Percentiles rank a stretch among this genome's conserved stretches.
These are phyloP conservation scores for Ceratocystis colombiana DNA, from an alignment of 2,329 filamentous ascomycete genomes.

Conservation along the genomic window DNA sequence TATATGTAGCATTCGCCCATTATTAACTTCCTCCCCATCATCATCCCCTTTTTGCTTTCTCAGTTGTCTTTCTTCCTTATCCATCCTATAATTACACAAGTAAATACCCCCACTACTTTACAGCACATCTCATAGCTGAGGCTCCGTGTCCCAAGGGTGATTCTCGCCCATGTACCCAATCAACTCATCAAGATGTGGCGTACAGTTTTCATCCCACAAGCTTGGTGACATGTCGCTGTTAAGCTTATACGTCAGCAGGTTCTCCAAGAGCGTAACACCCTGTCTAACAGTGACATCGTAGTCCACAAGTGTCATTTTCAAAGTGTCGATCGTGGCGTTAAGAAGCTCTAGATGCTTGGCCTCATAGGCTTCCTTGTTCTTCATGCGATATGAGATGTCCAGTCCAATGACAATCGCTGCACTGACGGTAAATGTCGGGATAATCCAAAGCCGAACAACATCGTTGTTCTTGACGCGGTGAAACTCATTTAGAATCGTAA, in stretches of 20 bases:
- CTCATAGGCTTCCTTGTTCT: constrained; percentile 18
- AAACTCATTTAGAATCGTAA: constrained; percentile 23
- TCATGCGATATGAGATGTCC: constrained; percentile 23
- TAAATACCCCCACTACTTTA: not conserved
- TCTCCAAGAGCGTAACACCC: constrained; percentile 14
- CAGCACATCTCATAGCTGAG: not conserved
- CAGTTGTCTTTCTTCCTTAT: not conserved
- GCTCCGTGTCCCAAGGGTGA: not conserved
- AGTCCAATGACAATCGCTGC: constrained; percentile 23
- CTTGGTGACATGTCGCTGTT: not conserved
- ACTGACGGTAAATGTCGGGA: constrained; percentile 24
- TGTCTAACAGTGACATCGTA: constrained; percentile 14
- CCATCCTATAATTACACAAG: not conserved
- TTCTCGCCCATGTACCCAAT: constrained; percentile 2
- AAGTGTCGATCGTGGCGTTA: constrained; percentile 8
- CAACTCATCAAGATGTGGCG: not conserved
- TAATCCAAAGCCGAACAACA: constrained; percentile 24
- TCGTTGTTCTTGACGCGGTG: constrained; percentile 21
- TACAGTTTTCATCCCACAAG: not conserved
- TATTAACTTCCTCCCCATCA: not conserved
- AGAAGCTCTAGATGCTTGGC: constrained; percentile 19
- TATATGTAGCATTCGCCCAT: not conserved
- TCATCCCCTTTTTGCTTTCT: not conserved
- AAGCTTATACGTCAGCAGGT: constrained; percentile 1
- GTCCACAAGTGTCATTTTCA: constrained; percentile 14